phyloP scores from a whole-genome alignment of 73 alveolate genomes.

The Stentor roeselii region DNA sequence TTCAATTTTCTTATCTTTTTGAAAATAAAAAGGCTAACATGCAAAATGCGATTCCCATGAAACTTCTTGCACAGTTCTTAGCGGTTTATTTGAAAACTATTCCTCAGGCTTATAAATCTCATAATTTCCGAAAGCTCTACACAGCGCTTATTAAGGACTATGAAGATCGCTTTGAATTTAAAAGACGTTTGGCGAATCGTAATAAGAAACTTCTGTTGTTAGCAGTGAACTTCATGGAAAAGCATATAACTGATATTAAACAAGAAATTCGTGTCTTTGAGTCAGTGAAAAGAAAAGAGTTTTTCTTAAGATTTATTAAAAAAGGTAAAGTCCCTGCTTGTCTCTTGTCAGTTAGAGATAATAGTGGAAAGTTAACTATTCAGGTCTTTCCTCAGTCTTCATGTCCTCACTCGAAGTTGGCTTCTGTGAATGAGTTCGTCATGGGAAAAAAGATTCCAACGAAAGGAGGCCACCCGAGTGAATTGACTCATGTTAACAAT shows the following conservation, averaged over 20 bases:
- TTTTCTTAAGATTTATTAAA: not conserved
- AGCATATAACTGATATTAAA: not conserved
- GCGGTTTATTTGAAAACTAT: constrained; percentile 7
- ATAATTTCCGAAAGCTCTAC: constrained; percentile 5
- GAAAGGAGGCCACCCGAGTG: not conserved
- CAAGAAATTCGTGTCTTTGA: not conserved
- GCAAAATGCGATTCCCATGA: not conserved
- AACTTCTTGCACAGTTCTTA: constrained; percentile 23
- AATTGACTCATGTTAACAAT: not conserved
- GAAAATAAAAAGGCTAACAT: constrained; percentile 5
- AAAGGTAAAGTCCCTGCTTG: constrained; percentile 27
- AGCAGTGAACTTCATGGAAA: constrained; percentile 23
- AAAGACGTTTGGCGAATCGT: not conserved
- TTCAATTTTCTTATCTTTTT: constrained; percentile 27
- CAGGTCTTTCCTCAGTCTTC: not conserved
- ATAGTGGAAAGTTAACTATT: not conserved
- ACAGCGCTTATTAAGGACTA: not conserved
- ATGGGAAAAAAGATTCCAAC: not conserved
- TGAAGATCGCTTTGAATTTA: constrained; percentile 7
- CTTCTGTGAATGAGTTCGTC: constrained; percentile 12
- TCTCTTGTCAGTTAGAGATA: constrained; percentile 3
- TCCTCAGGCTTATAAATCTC: not conserved
- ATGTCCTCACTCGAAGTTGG: constrained; percentile 20
- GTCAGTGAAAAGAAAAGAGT: constrained; percentile 13
- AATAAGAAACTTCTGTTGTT: constrained; percentile 9